Conservation (phyloP, 2,329 filamentous ascomycete species). For the Aspergillus sp. region DNA sequence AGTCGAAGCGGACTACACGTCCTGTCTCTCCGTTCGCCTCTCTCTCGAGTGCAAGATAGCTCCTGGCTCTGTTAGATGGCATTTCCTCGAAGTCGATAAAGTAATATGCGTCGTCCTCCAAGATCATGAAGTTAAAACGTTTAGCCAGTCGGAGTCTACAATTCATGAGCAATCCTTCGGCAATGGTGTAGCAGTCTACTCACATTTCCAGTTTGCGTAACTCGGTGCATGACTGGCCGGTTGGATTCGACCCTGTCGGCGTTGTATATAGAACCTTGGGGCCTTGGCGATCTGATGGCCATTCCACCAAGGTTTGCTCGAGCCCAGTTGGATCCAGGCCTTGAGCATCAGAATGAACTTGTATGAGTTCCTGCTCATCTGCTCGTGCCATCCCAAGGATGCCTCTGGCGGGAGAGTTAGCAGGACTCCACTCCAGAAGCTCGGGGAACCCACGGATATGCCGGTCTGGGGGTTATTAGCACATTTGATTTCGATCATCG, state of each 20-base stretch:
- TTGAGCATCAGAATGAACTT: neutral
- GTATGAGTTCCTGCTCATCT: neutral
- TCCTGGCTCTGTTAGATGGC: neutral
- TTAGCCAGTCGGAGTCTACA: neutral
- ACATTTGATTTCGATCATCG: neutral
- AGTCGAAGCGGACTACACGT: constrained; percentile 6
- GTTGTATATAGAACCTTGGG: constrained; percentile 6
- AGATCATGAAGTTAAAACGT: neutral
- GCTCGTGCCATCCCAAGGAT: neutral
- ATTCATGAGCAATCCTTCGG: no score
- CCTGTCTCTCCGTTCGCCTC: constrained; percentile 5
- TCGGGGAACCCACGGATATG: neutral
- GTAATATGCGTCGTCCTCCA: neutral
- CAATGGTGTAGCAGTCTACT: neutral
- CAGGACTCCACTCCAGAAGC: neutral
- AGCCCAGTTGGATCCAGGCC: neutral
- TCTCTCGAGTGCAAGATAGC: neutral
- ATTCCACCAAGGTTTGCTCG: neutral
- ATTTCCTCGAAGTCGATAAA: neutral
- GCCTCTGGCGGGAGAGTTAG: neutral
- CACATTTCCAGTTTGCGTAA: constrained; percentile 3
- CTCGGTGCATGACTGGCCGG: constrained; percentile 8
- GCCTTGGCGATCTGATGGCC: neutral
- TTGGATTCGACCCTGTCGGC: constrained; percentile 9
- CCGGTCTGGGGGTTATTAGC: neutral